Base-by-base conservation (phyloP, 306 rosid species). In the Malus sieversii region DNA sequence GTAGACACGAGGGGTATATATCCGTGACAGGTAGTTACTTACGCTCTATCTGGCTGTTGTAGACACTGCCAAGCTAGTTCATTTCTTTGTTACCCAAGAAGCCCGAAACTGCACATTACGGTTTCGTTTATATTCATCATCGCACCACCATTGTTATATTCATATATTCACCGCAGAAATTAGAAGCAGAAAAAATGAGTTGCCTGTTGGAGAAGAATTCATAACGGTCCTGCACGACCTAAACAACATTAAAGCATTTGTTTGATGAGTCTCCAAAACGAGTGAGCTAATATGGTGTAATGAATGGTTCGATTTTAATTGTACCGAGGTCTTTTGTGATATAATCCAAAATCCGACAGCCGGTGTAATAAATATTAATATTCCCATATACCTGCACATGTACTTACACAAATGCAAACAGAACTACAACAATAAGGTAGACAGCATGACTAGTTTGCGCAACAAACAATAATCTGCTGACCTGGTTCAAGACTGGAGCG, bases 151-250 rank as follows among this genome's bases (percentile, higher is more conserved):
- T 90, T 93, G 78, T 89, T 93, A 84, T 86, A 93, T 80, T 92
- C 98, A 71, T 96, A 84, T 87, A 93, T 80, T 92, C 94, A 71
- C 92, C 96, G 81, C 94, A 88, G 80, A 88, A 88, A 81, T 90
- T 88, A 35, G 97, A 93, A 62, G 97, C 97, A 77, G 29, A 27
- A 27, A 27, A 27, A 27, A 27, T 27, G 29, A 93, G 96, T 75
- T 90, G 87, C 82, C 93, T 84, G 66, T 90, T 91, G 6, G 95
- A 92, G 80, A 93, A 93, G 86, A 93, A 93, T 77, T 90, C 96
- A 82, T 90, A 93, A 44, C 96, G 96, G 78, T 93, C 98, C 80
- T 93, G 96, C 77, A 90, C 98, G 75, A 93, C 98, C 98, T 93
- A 62, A 22, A 75, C 55, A 40, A 77, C 11, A 8, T 40, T 40